Base-by-base conservation (phyloP, 225 moss, liverwort and hornwort genomes). In the Antitrichia curtipendula region DNA sequence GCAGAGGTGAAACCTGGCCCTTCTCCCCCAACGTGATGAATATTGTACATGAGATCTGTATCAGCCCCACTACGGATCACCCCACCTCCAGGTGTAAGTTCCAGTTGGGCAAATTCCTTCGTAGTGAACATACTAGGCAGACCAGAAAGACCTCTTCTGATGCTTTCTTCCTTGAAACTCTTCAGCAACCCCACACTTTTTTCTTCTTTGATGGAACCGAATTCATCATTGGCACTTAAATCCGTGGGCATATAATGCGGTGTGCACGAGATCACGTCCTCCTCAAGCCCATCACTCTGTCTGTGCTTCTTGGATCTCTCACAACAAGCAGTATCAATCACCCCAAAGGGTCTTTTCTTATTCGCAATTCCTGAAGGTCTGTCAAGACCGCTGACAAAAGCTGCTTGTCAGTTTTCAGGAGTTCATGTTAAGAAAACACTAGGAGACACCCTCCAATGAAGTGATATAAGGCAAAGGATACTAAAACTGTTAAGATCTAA, bases 211-310 rank as follows among this genome's bases (percentile, higher is more conserved):
- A 72, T 13, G 21, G 27, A 53, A 49, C 71, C 77, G 31, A 89
- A 57, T 69, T 90, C 79, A 66, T 88, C 84, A 70, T 82, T 84
- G 52, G 86, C 92, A 82, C 91, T 89, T 84, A 90, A 88, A 92
- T 91, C 90, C 29, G 69, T 74, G 68, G 89, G 83, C 68, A 85
- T 57, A 85, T 88, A 90, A 84, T 87, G 82, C 81, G 92, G 94
- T 32, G 92, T 92, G 73, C 91, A 92, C 54, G 87, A 87, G 86
- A 91, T 87, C 22, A 89, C 70, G 88, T 92, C 89, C 54, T 90
- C 88, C 60, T 91, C 91, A 70, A 88, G 58, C 57, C 70, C 83
- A 71, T 89, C 90, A 86, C 61, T 85, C 49, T 54, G 86, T 88
- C 91, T 90, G 58, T 69, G 90, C 87, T 89, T 94, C 86, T 92